Conservation (phyloP, 148 eudicot species). For the Drosera capensis region DNA sequence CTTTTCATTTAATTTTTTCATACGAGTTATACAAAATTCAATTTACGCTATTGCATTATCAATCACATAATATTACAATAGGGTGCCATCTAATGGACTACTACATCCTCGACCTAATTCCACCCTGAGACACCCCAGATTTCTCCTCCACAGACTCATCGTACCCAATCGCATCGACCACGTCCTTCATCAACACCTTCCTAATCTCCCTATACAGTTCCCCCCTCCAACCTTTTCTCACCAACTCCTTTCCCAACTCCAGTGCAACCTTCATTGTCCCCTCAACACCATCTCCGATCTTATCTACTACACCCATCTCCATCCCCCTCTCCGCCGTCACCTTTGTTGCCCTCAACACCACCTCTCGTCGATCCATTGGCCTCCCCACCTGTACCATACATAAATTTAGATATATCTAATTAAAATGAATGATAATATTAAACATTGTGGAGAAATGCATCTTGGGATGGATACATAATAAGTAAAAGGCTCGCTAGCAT, state of each 20-base stretch:
- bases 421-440: too few species aligned
- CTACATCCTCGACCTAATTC: too few species aligned
- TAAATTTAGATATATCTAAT: too few species aligned
- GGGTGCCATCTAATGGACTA: too few species aligned
- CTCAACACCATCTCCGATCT: constrained; percentile 20
- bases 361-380: constrained; percentile 14
- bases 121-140: too few species aligned
- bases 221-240: constrained; percentile 31
- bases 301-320: constrained; percentile 31
- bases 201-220: constrained; percentile 28
- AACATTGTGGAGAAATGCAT: too few species aligned
- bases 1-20: too few species aligned
- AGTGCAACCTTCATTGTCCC: constrained; percentile 31
- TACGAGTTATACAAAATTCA: too few species aligned
- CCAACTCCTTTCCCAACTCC: constrained; percentile 25
- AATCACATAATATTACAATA: too few species aligned
- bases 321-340: constrained; percentile 26
- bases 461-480: too few species aligned
- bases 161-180: constrained; percentile 8
- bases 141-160: neutral
- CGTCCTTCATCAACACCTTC: constrained; percentile 12
- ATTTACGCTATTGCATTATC: too few species aligned
- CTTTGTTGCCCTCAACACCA: constrained; percentile 25
- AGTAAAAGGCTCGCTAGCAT: too few species aligned
- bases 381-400: constrained; percentile 19